These are phyloP conservation scores for Leccinum boreale DNA, from an alignment of 768 basidiomycete genomes.

Conservation along the genomic window DNA sequence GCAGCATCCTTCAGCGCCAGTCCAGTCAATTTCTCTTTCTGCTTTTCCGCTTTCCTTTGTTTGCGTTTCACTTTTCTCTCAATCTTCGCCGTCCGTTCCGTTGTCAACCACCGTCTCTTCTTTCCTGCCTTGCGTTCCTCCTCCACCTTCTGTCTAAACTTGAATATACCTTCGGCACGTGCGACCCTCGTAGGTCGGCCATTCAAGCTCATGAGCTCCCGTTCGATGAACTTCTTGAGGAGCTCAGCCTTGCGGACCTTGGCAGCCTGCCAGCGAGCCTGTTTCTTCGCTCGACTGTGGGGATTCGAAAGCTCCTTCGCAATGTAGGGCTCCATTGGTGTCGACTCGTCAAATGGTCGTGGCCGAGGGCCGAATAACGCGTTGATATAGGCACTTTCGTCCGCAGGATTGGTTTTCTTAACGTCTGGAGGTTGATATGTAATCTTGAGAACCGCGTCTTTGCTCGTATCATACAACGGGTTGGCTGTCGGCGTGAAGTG, in stretches of 20 bases:
- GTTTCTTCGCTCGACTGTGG: slow-evolving; percentile 79
- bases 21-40: slow-evolving; percentile 53
- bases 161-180: slow-evolving; percentile 71
- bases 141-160: slow-evolving; percentile 60
- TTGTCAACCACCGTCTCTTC: slow-evolving; percentile 51
- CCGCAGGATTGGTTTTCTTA: slow-evolving; percentile 34
- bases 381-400: slow-evolving; percentile 60
- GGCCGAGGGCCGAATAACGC: slow-evolving; percentile 41
- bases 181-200: slow-evolving; percentile 63
- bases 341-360: slow-evolving; percentile 44
- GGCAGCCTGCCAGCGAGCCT: slow-evolving; percentile 67
- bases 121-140: slow-evolving; percentile 56
- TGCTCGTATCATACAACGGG: slow-evolving; percentile 59
- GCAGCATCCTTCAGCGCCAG: slow-evolving; percentile 50
- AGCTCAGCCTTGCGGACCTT: slow-evolving; percentile 46
- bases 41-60: slow-evolving; percentile 41
- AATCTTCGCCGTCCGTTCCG: slow-evolving; percentile 36
- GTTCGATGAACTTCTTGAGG: slow-evolving; percentile 49
- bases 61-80: slow-evolving; percentile 37
- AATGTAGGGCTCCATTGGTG: slow-evolving; percentile 66
- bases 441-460: slow-evolving; percentile 58
- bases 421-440: slow-evolving; percentile 67
- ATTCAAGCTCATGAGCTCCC: slow-evolving; percentile 53
- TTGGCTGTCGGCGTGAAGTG: slow-evolving; percentile 21
- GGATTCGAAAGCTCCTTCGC: slow-evolving; percentile 75